phyloP scores from a whole-genome alignment of 2,329 filamentous ascomycete genomes.

The Aspergillus puulaauensis region DNA sequence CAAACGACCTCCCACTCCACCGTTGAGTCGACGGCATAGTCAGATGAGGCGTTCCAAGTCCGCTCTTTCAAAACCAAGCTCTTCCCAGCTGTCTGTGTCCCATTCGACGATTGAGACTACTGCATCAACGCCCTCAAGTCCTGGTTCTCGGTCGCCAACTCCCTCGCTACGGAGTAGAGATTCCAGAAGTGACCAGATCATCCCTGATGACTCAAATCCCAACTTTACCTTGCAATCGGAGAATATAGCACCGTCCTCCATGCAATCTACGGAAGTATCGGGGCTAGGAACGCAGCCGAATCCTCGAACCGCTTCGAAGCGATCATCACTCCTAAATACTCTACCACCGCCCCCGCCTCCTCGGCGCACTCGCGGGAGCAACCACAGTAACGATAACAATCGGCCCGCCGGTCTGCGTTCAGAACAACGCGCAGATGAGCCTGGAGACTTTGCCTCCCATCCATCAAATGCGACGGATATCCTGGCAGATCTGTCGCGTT shows the following conservation, averaged over 20 bases:
- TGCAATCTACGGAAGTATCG: neutral
- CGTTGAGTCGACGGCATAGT: constrained; percentile 49
- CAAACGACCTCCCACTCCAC: constrained; percentile 49
- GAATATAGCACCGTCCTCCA: constrained; percentile 6
- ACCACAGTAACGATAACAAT: constrained; percentile 35
- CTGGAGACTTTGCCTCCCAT: constrained; percentile 29
- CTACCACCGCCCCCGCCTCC: constrained; percentile 49
- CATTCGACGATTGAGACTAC: constrained; percentile 48
- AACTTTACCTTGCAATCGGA: constrained; percentile 4
- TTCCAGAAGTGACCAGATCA: constrained; percentile 6
- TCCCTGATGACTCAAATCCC: constrained; percentile 15
- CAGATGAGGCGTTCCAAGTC: constrained; percentile 42
- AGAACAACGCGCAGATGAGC: constrained; percentile 14
- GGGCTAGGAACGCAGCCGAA: constrained; percentile 11
- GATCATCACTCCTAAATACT: constrained; percentile 25
- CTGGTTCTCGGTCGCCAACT: constrained; percentile 25
- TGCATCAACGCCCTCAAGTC: constrained; percentile 29
- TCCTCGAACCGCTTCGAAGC: constrained; percentile 29
- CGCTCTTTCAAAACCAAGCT: constrained; percentile 32
- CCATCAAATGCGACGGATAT: constrained; percentile 57
- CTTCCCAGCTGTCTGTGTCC: constrained; percentile 35
- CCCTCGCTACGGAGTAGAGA: constrained; percentile 17
- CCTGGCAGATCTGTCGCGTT: constrained; percentile 67
- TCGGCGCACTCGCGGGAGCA: constrained; percentile 44
- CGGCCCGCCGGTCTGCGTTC: constrained; percentile 16